These are phyloP conservation scores for Malus fusca DNA, from an alignment of 306 rosid species.

Conservation along the genomic window DNA sequence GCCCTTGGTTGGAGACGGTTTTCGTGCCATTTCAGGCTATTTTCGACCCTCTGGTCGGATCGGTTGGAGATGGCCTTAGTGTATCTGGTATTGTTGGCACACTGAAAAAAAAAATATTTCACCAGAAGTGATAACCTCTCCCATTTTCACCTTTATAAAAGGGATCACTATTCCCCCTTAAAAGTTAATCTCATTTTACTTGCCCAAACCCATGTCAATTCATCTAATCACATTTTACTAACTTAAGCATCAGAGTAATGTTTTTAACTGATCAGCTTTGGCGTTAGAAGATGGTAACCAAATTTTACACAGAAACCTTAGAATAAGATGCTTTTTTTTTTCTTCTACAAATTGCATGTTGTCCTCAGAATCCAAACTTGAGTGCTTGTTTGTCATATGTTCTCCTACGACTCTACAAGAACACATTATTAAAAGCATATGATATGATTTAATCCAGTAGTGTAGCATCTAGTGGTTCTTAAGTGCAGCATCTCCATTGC, in stretches of 20 bases:
- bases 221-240: too few relatives aligned
- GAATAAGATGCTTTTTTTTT: background rate
- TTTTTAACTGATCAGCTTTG: background rate
- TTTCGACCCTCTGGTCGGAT: too few relatives aligned
- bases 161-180: background rate
- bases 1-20: too few relatives aligned
- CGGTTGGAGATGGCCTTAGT: too few relatives aligned
- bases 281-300: background rate
- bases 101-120: too few relatives aligned
- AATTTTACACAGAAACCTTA: background rate
- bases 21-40: too few relatives aligned
- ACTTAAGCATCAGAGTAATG: background rate
- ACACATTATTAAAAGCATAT: background rate
- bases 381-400: background rate
- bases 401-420: conserved; percentile 10
- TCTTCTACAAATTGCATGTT: background rate
- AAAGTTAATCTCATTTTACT: background rate
- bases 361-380: background rate
- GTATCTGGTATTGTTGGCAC: too few relatives aligned
- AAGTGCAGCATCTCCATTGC: conserved; percentile 20
- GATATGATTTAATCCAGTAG: background rate
- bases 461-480: conserved; percentile 25
- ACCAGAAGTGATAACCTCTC: too few relatives aligned
- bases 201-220: background rate
- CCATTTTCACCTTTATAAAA: too few relatives aligned